Evolutionary conservation across 352 stramenopile genomes (phyloP).

Genomic region (Globisporangium apiculatum): DNA sequence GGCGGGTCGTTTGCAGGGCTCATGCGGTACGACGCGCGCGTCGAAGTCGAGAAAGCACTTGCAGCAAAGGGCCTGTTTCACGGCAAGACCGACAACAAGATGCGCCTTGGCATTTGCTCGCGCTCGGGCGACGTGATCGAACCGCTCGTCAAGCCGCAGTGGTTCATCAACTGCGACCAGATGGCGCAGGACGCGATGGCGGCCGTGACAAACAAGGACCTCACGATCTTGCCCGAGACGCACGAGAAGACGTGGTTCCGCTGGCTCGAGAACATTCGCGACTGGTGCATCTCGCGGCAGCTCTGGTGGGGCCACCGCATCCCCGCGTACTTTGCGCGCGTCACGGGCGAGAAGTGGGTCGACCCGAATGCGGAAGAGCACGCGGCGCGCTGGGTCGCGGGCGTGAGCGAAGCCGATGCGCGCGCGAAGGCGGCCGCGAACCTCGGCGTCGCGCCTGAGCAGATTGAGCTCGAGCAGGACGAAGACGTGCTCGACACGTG

Average conservation of each 20-base stretch:
- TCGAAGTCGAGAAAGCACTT: conserved; percentile 88
- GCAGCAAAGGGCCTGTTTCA: conserved; percentile 92
- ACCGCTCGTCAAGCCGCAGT: conserved; percentile 99
- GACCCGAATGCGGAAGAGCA: conserved; percentile 66
- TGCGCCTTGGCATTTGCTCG: conserved; percentile 97
- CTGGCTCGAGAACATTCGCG: conserved; percentile 98
- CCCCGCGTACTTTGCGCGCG: conserved; percentile 95
- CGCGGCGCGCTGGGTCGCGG: conserved; percentile 65
- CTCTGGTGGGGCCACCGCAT: conserved; percentile 99
- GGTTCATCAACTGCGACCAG: conserved; percentile 61
- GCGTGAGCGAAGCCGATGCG: conserved; percentile 83
- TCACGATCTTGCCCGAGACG: conserved; percentile 70
- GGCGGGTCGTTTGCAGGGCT: conserved; percentile 81
- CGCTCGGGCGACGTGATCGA: conserved; percentile 99
- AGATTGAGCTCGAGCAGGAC: conserved; percentile 93
- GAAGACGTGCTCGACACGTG: conserved; percentile 99
- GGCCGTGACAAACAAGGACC: conserved; percentile 74
- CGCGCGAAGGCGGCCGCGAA: conserved; percentile 75
- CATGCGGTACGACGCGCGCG: conserved; percentile 88
- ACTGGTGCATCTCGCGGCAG: conserved; percentile 99
- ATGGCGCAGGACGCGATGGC: conserved; percentile 84
- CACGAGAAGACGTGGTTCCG: conserved; percentile 96
- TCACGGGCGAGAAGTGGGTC: conserved; percentile 72
- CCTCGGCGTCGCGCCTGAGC: conserved; percentile 43
- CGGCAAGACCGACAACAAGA: conserved; percentile 98